Evolutionary conservation across 192 early-diverging fungal species (phyloP), one percentile per base, ranked within the genome.

Genomic region (Glomus cerebriforme): DNA sequence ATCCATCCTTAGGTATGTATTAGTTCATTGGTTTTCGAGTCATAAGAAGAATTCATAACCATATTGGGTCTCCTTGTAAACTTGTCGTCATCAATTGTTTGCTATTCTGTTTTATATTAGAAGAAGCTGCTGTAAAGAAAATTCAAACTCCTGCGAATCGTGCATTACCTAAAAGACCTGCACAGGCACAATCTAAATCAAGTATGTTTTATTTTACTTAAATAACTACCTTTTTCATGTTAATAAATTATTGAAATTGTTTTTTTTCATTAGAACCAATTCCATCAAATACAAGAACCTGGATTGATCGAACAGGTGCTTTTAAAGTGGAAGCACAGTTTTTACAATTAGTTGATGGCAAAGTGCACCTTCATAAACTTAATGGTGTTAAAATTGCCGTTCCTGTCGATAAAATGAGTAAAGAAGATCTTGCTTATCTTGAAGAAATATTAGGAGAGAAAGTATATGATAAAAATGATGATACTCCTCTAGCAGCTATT

Each of bases 311-410:
- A 31, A 90, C 94, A 5, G 97, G 96, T 71, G 85, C 94, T 1
- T 98, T 97, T 86, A 95, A 88, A 62, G 96, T 97, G 2, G 95
- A 98, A 39, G 98, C 98, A 9, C 91, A 95, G 82, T 97, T 93
- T 43, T 45, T 98, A 22, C 83, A 86, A 32, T 90, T 93, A 69
- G 69, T 85, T 26, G 93, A 97, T n/a, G 93, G 93, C 70, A 94
- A 95, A 75, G 91, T 96, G 43, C 93, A 97, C 27, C 82, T 99
- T 64, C 96, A 97, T 84, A 99, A 99, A 81, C 84, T 90, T 5
- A 99, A 99, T 82, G 95, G 96, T 75, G 96, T 96, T 69, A 96
- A 91, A 63, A 98, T 99, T 81, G 92, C 88, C 32, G 98, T 99
- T 13, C 92, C 96, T 2, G 82, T 97, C 39, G 92, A 94, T 7